phyloP scores from a whole-genome alignment of 164 flowering plant genomes.

The Warburgia ugandensis region DNA sequence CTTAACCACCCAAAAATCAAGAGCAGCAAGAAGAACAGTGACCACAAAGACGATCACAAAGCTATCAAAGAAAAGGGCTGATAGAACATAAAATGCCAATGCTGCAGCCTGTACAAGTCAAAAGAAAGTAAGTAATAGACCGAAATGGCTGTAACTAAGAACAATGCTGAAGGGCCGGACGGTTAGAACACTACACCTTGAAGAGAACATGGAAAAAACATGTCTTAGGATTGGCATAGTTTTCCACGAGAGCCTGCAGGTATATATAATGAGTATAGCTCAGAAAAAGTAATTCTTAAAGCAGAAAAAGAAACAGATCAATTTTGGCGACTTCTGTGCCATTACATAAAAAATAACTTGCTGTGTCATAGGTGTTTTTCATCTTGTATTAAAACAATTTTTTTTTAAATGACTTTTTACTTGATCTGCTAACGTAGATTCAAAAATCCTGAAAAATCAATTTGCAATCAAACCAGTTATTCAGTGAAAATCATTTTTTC shows the following conservation, averaged over 20 bases:
- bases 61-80: conserved; percentile 67
- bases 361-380: too few species aligned
- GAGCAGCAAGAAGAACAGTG: conserved; percentile 83
- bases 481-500: too few species aligned
- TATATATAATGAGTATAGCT: too few species aligned
- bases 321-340: too few species aligned
- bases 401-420: too few species aligned
- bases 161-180: not conserved
- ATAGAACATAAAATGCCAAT: conserved; percentile 87
- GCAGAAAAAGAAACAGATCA: not conserved
- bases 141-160: not conserved
- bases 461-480: too few species aligned
- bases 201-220: conserved; percentile 93
- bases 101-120: conserved; percentile 57
- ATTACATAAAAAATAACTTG: too few species aligned
- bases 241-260: conserved; percentile 60
- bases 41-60: conserved; percentile 94
- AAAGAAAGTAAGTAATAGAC: not conserved
- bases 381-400: too few species aligned
- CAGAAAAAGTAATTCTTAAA: too few species aligned
- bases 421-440: too few species aligned
- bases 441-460: too few species aligned
- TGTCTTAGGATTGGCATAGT: conserved; percentile 82
- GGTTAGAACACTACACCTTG: conserved; percentile 41
- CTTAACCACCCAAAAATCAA: conserved; percentile 98